These are phyloP conservation scores for Sicyos edulis DNA, from an alignment of 306 rosid genomes.

Conservation along the genomic window DNA sequence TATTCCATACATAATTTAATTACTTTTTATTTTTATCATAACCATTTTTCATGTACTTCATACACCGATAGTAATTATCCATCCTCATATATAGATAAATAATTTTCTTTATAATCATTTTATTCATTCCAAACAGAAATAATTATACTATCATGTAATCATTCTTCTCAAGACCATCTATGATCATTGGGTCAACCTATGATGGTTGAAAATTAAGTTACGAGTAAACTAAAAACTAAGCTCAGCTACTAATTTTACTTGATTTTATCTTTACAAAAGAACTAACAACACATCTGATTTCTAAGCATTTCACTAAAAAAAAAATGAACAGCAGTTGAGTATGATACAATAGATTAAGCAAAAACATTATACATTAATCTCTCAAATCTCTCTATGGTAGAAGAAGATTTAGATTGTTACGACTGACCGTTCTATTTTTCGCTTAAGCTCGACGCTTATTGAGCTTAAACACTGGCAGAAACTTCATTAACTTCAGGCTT, in stretches of 20 bases:
- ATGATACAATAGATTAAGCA: slow-evolving; percentile 21
- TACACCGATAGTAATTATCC: too few relatives aligned
- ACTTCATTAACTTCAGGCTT: slow-evolving; percentile 53
- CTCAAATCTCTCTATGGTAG: slow-evolving; percentile 28
- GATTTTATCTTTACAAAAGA: not conserved
- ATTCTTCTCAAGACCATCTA: too few relatives aligned
- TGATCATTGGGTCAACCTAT: too few relatives aligned
- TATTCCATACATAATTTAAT: too few relatives aligned
- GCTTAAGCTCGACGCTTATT: slow-evolving; percentile 24
- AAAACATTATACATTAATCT: slow-evolving; percentile 4
- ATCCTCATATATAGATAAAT: too few relatives aligned
- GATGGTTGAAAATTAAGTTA: too few relatives aligned
- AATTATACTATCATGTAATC: too few relatives aligned
- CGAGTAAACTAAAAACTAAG: too few relatives aligned
- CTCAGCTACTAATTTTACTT: not conserved
- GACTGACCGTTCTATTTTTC: slow-evolving; percentile 27
- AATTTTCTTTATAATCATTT: too few relatives aligned
- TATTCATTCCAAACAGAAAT: too few relatives aligned
- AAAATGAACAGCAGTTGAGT: slow-evolving; percentile 20
- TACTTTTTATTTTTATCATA: too few relatives aligned
- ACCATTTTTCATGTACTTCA: too few relatives aligned
- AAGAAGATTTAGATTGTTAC: slow-evolving; percentile 30
- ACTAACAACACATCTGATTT: slow-evolving; percentile 1
- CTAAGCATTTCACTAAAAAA: slow-evolving; percentile 13
- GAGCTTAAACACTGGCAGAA: slow-evolving; percentile 58